Conservation (phyloP, 2,329 filamentous ascomycete species). For the Fusarium sp. region DNA sequence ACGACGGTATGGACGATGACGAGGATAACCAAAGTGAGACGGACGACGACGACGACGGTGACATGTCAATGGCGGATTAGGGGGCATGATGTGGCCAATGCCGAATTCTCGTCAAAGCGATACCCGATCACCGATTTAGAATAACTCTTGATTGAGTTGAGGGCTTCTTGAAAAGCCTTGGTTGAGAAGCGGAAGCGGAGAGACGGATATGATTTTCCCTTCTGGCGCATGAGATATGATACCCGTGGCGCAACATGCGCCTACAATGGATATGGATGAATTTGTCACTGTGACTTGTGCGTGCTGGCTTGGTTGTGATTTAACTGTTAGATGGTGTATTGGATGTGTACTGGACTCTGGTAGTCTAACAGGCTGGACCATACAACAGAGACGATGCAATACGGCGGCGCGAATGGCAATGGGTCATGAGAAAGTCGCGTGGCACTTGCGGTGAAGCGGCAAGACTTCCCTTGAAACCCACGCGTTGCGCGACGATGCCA, state of each 20-base stretch:
- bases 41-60: conserved; percentile 46
- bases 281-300: conserved; percentile 3
- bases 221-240: conserved; percentile 39
- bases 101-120: neutral
- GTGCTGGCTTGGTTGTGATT: conserved; percentile 9
- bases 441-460: conserved; percentile 7
- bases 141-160: neutral
- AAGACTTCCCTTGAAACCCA: conserved; percentile 21
- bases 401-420: neutral
- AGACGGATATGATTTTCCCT: conserved; percentile 2
- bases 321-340: conserved; percentile 1
- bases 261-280: conserved; percentile 21
- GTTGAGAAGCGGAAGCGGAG: neutral
- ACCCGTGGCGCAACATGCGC: conserved; percentile 35
- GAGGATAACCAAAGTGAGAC: conserved; percentile 43
- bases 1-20: conserved; percentile 44
- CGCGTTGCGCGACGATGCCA: conserved; percentile 17
- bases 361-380: neutral
- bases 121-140: neutral
- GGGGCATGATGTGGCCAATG: neutral
- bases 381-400: neutral
- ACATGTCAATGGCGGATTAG: conserved; percentile 44
- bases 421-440: neutral
- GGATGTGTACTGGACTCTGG: neutral
- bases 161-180: neutral